phyloP scores from a whole-genome alignment of 2,329 filamentous ascomycete species.

The Fusarium oxysporum region DNA sequence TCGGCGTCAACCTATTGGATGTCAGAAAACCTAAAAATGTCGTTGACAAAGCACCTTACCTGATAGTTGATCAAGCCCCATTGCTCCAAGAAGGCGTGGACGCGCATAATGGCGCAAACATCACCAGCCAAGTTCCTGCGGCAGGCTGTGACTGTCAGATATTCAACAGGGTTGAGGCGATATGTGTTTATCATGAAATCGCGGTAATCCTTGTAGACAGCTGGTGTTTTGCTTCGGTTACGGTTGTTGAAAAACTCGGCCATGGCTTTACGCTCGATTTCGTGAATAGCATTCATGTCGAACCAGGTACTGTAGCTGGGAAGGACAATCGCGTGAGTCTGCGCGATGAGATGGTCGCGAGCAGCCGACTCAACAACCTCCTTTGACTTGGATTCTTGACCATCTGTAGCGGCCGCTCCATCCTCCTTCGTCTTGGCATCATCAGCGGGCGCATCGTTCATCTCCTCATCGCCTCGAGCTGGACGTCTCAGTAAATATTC shows the following conservation, averaged over 20 bases:
- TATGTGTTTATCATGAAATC: conserved; percentile 99
- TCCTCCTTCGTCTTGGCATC: conserved; percentile 64
- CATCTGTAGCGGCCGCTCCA: conserved; percentile 60
- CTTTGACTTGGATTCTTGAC: conserved; percentile 77
- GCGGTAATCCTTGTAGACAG: conserved; percentile 98
- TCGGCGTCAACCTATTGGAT: conserved; percentile 87
- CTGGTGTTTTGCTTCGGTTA: conserved; percentile 96
- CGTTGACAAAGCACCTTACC: conserved; percentile 60
- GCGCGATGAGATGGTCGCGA: conserved; percentile 89
- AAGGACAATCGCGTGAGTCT: conserved; percentile 95
- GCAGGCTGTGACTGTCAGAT: conserved; percentile 96
- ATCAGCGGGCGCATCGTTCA: conserved; percentile 73
- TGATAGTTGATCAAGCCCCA: conserved; percentile 99
- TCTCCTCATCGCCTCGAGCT: conserved; percentile 80
- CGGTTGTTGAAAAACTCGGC: conserved; percentile 99
- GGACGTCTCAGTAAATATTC: conserved; percentile 66
- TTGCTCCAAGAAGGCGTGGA: conserved; percentile 97
- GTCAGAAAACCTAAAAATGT: conserved; percentile 44
- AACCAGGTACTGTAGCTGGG: conserved; percentile 99
- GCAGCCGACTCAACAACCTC: conserved; percentile 85
- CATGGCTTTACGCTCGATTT: conserved; percentile 92
- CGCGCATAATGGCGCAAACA: conserved; percentile 98
- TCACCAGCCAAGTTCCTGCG: conserved; percentile 94
- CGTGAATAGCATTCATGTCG: conserved; percentile 93
- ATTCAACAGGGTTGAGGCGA: conserved; percentile 93